Evolutionary conservation across 352 stramenopile genomes (phyloP).

Genomic region (Pythium periplocum): DNA sequence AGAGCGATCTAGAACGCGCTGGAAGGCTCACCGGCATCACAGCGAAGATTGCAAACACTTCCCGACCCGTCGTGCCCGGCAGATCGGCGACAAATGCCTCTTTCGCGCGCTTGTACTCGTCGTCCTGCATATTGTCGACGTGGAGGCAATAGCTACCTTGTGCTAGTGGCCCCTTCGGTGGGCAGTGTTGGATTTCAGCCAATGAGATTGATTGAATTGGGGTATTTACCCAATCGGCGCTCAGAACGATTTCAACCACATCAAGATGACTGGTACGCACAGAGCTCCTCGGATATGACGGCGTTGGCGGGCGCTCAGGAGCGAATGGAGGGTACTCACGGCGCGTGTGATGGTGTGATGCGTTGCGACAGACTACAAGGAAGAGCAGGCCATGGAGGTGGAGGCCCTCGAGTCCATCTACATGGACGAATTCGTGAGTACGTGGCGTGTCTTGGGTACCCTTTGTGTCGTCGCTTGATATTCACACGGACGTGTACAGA

Average conservation of each 20-base stretch:
- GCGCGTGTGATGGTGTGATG: slow-evolving; percentile 4
- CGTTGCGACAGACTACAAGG: slow-evolving; percentile 65
- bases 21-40: slow-evolving; percentile 51
- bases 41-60: slow-evolving; percentile 76
- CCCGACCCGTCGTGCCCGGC: slow-evolving; percentile 55
- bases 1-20: background rate
- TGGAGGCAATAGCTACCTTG: no score
- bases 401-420: slow-evolving; percentile 88
- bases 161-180: no score
- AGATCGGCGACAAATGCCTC: slow-evolving; percentile 73
- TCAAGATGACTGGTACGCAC: slow-evolving; percentile 28
- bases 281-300: slow-evolving; percentile 3
- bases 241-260: slow-evolving; percentile 19
- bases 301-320: background rate
- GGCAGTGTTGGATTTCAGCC: slow-evolving; percentile 8
- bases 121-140: slow-evolving; percentile 22
- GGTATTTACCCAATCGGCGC: slow-evolving; percentile 18
- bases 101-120: slow-evolving; percentile 83
- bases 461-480: slow-evolving; percentile 9
- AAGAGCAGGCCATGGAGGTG: slow-evolving; percentile 87
- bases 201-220: slow-evolving; percentile 6
- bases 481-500: slow-evolving; percentile 26
- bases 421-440: slow-evolving; percentile 87
- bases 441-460: slow-evolving; percentile 10
- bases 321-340: background rate